Evolutionary conservation across 2,329 filamentous ascomycete genomes (phyloP).

Genomic region (Erysiphe pulchra): DNA sequence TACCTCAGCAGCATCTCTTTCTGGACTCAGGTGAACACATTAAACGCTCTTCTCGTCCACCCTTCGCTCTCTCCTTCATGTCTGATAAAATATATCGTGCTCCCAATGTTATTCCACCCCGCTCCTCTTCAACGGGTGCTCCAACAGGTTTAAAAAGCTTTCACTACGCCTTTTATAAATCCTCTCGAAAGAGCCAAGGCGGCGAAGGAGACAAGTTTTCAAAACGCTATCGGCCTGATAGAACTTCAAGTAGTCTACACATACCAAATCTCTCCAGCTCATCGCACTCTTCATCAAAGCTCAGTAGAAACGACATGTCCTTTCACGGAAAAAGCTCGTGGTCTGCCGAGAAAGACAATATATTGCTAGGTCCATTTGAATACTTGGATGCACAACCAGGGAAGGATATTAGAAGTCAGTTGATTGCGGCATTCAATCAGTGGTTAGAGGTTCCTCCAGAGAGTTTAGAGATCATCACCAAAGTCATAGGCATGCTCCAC

Average conservation of each 20-base stretch:
- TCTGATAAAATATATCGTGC: constrained; percentile 14
- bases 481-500: constrained; percentile 64
- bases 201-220: constrained; percentile 34
- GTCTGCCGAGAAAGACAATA: constrained; percentile 50
- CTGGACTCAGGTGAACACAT: not conserved
- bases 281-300: constrained; percentile 5
- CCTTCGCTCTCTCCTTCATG: constrained; percentile 3
- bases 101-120: constrained; percentile 45
- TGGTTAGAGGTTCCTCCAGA: constrained; percentile 51
- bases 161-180: constrained; percentile 4
- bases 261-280: constrained; percentile 3
- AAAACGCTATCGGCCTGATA: constrained; percentile 13
- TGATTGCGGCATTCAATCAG: constrained; percentile 58
- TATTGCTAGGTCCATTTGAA: constrained; percentile 54
- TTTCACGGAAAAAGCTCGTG: constrained; percentile 20
- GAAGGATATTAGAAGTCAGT: constrained; percentile 59
- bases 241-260: constrained; percentile 4
- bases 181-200: constrained; percentile 26
- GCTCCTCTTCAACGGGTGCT: constrained; percentile 38
- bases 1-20: too few relatives aligned
- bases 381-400: constrained; percentile 58
- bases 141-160: constrained; percentile 14
- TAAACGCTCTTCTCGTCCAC: not conserved
- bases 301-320: constrained; percentile 9
- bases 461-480: constrained; percentile 48